Conservation (phyloP, 352 stramenopile genomes). For the Globisporangium paddicum region DNA sequence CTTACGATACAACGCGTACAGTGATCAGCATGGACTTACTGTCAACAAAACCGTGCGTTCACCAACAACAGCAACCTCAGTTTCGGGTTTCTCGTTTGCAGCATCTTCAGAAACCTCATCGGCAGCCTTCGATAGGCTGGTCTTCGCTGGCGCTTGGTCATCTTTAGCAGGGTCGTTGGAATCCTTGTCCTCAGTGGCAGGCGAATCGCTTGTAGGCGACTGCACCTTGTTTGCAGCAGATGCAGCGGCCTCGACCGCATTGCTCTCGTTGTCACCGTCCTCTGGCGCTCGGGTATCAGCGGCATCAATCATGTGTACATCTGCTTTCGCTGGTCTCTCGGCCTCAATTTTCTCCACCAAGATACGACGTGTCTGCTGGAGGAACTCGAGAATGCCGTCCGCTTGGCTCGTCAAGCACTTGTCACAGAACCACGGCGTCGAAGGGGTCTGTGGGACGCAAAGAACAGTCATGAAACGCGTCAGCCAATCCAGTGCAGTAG, state of each 20-base stretch:
- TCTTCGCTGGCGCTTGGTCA: not conserved
- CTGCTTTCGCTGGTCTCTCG: slow-evolving; percentile 13
- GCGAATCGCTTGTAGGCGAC: not conserved
- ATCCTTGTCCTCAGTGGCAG: not conserved
- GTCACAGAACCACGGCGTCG: slow-evolving; percentile 46
- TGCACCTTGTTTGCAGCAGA: not conserved
- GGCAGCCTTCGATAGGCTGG: not conserved
- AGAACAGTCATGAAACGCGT: not conserved
- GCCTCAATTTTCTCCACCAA: slow-evolving; percentile 31
- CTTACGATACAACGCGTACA: not conserved
- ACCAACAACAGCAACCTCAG: not conserved
- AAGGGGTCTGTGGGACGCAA: slow-evolving; percentile 9
- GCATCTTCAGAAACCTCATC: not conserved
- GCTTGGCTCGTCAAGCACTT: slow-evolving; percentile 49
- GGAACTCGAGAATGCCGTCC: slow-evolving; percentile 55
- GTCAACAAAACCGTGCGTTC: slow-evolving; percentile 4
- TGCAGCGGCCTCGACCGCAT: not conserved
- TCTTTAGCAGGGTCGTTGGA: not conserved
- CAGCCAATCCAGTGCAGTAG: not conserved
- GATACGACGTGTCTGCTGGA: slow-evolving; percentile 59
- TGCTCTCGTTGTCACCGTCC: not conserved
- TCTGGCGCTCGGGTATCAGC: not conserved
- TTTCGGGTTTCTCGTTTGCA: slow-evolving; percentile 5
- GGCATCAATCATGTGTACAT: not conserved
- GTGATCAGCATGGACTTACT: slow-evolving; percentile 1